Evolutionary conservation across 192 early-diverging fungal species (phyloP), one percentile per base, ranked within the genome.

Genomic region (Coemansia sp.): DNA sequence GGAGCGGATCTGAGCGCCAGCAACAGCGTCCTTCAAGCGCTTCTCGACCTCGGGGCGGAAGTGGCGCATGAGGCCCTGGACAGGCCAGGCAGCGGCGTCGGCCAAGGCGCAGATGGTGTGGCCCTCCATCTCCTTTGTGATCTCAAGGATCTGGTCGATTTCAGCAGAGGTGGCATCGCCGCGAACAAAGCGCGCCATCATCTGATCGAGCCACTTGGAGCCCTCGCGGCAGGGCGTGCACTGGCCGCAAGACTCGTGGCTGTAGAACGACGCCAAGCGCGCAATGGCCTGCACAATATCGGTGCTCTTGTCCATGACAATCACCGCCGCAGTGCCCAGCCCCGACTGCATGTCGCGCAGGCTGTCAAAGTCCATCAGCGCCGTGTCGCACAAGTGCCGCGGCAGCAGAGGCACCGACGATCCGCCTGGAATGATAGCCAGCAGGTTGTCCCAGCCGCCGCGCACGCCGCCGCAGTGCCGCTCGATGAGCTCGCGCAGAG

Each of bases 101-200:
- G 96, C 97, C 83, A 99, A 84, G 40, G 97, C 97, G 74, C 97
- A 99, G 74, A 99, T 99, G n/a, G 97, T 99, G 76, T 98, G 97
- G 27, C 97, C 97, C 79, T 99, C 97, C 84, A 99, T 99, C 84
- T 98, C 92, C 76, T 96, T 89, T 32, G 93, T 89, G 43, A 99
- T 84, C 84, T 98, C 96, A 70, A 93, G 87, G 42, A 99, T 95
- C 89, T 93, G 92, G 77, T 99, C 97, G 77, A 99, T 97, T 76
- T 99, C 97, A 27, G 87, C 84, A 14, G 83, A 70, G 12, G 86
- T 88, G 6, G 91, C 95, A 62, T 94, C 79, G 31, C 97, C 97
- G 10, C 83, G 81, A 68, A 95, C 94, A 79, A 99, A 96, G 46
- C 97, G 90, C 20, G 86, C 85, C 97, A 99, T 99, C 90, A 96